Conservation (phyloP, 2,329 filamentous ascomycete species). For the Stachybotrys elegans region DNA sequence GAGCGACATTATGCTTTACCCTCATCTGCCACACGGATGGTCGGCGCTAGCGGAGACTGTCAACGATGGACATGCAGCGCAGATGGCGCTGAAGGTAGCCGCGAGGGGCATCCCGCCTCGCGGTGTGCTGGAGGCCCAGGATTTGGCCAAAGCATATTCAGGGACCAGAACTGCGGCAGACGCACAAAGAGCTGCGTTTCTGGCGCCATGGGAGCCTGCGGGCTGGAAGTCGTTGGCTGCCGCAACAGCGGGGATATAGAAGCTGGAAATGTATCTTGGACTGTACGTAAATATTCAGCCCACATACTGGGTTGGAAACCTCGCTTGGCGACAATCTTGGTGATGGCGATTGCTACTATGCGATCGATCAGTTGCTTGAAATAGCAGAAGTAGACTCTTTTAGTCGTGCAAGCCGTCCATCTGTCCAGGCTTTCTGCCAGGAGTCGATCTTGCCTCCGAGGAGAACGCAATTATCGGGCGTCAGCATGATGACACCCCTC, state of each 20-base stretch:
- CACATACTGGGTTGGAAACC: too few relatives aligned
- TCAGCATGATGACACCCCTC: conserved; percentile 73
- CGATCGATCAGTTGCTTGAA: too few relatives aligned
- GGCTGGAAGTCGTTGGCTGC: conserved; percentile 58
- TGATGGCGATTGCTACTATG: too few relatives aligned
- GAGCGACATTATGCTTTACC: conserved; percentile 74
- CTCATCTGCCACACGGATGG: conserved; percentile 78
- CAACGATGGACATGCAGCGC: conserved; percentile 51
- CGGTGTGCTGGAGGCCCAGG: conserved; percentile 61
- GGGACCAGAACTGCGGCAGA: conserved; percentile 67
- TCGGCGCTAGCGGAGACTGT: conserved; percentile 60
- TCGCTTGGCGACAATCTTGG: too few relatives aligned
- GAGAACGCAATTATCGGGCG: conserved; percentile 61
- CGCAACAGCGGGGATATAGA: conserved; percentile 18
- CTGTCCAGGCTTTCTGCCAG: conserved; percentile 73
- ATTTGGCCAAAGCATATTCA: conserved; percentile 68
- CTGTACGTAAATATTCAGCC: too few relatives aligned
- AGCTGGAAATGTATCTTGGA: background rate
- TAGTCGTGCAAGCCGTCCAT: conserved; percentile 64
- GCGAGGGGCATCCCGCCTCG: conserved; percentile 66
- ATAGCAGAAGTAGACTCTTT: conserved; percentile 49
- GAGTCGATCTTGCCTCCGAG: conserved; percentile 85
- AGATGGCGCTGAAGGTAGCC: conserved; percentile 81
- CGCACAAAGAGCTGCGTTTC: conserved; percentile 69
- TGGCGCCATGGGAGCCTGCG: conserved; percentile 71